A percentile compares a stretch with the other conserved stretches of the same genome.
Evolutionary conservation across 306 rosid species (phyloP).

Genomic region (Citrullus colocynthis): DNA sequence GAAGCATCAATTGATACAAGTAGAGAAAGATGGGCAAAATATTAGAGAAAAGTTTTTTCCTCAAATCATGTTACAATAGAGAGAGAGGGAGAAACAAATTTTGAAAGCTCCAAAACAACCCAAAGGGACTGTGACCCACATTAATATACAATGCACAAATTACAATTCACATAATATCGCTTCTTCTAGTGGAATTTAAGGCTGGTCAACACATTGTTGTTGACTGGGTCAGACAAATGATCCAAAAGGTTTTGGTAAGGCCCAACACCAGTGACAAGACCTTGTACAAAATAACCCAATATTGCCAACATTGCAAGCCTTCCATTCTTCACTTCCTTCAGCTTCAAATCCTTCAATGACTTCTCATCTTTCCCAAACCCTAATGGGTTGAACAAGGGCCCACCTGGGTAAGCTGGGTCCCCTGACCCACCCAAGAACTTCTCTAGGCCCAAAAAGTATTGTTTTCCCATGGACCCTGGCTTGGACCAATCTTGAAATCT

Average conservation of each 20-base stretch:
- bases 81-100: background rate
- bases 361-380: constrained; percentile 92
- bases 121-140: background rate
- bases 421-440: constrained; percentile 71
- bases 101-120: background rate
- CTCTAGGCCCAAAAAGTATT: constrained; percentile 80
- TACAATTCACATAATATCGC: background rate
- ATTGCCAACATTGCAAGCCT: constrained; percentile 94
- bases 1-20: background rate
- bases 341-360: constrained; percentile 71
- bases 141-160: background rate
- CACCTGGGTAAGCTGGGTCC: constrained; percentile 83
- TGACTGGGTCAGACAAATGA: constrained; percentile 75
- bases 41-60: background rate
- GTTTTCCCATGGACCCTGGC: constrained; percentile 77
- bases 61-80: background rate
- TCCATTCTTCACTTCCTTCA: constrained; percentile 88
- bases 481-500: constrained; percentile 85
- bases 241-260: constrained; percentile 88
- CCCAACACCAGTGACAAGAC: constrained; percentile 78
- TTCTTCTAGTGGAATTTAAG: constrained; percentile 62
- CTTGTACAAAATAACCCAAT: constrained; percentile 78
- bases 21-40: background rate
- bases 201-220: constrained; percentile 88
- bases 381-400: constrained; percentile 85